Evolutionary conservation across 495 filamentous ascomycete species (phyloP).

Genomic region (Aspergillus panamensis): DNA sequence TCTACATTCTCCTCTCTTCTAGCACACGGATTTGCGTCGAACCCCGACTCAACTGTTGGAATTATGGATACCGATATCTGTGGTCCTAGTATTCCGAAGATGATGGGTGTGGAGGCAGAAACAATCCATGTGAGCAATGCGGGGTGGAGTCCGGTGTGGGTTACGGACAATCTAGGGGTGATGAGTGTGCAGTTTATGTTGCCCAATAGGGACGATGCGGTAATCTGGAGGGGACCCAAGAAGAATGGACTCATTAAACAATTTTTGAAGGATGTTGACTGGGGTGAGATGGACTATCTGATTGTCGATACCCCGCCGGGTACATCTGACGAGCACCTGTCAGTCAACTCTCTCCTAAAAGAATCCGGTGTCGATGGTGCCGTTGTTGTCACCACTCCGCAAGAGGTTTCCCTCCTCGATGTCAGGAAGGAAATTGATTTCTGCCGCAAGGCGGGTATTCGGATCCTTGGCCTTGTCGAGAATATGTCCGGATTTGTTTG

Average conservation of each 20-base stretch:
- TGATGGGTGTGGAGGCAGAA: conserved; percentile 94
- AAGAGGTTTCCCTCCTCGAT: conserved; percentile 89
- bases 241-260: conserved; percentile 98
- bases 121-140: conserved; percentile 80
- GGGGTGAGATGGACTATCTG: conserved; percentile 91
- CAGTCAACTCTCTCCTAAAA: conserved; percentile 82
- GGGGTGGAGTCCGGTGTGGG: conserved; percentile 94
- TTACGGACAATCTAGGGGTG: conserved; percentile 81
- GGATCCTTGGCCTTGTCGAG: conserved; percentile 84
- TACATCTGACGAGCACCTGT: conserved; percentile 91
- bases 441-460: conserved; percentile 89
- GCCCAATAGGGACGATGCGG: conserved; percentile 83
- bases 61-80: conserved; percentile 98
- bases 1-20: conserved; percentile 86
- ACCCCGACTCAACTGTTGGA: conserved; percentile 71
- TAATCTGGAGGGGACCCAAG: conserved; percentile 96
- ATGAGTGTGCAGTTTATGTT: conserved; percentile 99
- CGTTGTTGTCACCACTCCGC: conserved; percentile 88
- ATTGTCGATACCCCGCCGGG: conserved; percentile 94
- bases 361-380: conserved; percentile 90
- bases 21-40: conserved; percentile 78
- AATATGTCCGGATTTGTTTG: conserved; percentile 98
- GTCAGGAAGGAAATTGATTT: conserved; percentile 97
- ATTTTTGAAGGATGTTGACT: conserved; percentile 95
- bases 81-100: conserved; percentile 91